A percentile compares a stretch with the other conserved stretches of the same genome.
These are phyloP conservation scores for Sporothrix luriei DNA, from an alignment of 2,329 filamentous ascomycete genomes.

Conservation along the genomic window DNA sequence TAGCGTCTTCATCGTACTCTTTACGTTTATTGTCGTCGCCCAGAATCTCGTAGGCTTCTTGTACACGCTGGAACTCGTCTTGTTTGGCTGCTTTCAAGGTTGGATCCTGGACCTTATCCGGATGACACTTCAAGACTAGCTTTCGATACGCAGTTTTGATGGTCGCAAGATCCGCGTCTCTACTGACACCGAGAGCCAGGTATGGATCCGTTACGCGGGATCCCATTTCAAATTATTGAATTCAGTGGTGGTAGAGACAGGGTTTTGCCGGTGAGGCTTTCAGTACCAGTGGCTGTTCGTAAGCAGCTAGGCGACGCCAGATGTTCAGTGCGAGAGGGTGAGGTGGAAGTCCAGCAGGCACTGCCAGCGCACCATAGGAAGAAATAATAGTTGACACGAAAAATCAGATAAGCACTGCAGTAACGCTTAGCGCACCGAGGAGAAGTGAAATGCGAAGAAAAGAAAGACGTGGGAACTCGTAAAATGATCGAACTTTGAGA, in stretches of 20 bases:
- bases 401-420: background rate
- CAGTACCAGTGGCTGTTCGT: no score
- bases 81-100: constrained; percentile 75
- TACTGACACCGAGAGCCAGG: constrained; percentile 70
- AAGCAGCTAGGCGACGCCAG: background rate
- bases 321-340: background rate
- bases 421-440: background rate
- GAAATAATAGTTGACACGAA: background rate
- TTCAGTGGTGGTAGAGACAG: background rate
- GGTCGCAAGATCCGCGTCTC: constrained; percentile 67
- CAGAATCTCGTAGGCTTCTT: constrained; percentile 89
- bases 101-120: constrained; percentile 84
- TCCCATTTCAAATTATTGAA: constrained; percentile 46
- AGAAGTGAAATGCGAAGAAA: background rate
- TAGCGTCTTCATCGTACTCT: constrained; percentile 77
- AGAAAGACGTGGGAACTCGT: background rate
- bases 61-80: constrained; percentile 88
- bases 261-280: no score
- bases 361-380: background rate
- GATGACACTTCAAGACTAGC: constrained; percentile 83
- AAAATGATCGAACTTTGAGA: background rate
- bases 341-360: background rate
- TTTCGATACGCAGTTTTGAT: constrained; percentile 84
- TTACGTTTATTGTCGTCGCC: constrained; percentile 72
- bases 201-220: constrained; percentile 74